These are phyloP conservation scores for Actinomortierella wolfii DNA, from an alignment of 371 early-diverging fungal species.

Conservation along the genomic window DNA sequence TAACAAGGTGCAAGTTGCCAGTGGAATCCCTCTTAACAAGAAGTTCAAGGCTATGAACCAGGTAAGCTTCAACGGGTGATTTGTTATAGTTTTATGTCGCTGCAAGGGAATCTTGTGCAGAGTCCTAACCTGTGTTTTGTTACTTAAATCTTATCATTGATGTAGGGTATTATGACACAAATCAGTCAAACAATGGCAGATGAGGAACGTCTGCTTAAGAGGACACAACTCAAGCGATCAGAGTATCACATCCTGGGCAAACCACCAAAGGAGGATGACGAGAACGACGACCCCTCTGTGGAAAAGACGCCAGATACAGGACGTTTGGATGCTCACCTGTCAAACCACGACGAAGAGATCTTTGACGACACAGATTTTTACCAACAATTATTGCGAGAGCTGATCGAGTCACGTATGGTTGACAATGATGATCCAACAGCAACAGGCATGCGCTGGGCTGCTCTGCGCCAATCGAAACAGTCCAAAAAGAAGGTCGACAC, in stretches of 20 bases:
- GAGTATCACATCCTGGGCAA: constrained; percentile 66
- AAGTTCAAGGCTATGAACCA: constrained; percentile 96
- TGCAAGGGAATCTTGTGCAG: neutral
- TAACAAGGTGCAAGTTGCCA: constrained; percentile 81
- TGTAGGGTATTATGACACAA: constrained; percentile 72
- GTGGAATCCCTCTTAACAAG: constrained; percentile 73
- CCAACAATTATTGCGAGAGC: constrained; percentile 87
- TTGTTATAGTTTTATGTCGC: neutral
- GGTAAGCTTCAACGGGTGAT: constrained; percentile 23
- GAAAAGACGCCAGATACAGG: constrained; percentile 26
- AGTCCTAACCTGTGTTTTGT: neutral
- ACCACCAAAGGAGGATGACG: constrained; percentile 24
- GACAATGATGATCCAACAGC: constrained; percentile 84
- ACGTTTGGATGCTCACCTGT: constrained; percentile 65
- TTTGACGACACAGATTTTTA: constrained; percentile 97
- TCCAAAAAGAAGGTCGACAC: constrained; percentile 85
- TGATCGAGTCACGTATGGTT: constrained; percentile 91
- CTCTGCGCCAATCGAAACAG: constrained; percentile 70
- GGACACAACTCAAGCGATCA: constrained; percentile 82
- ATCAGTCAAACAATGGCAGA: constrained; percentile 75
- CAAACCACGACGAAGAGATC: constrained; percentile 81
- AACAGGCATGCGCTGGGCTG: constrained; percentile 83
- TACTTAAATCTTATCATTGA: no score
- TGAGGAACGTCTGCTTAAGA: constrained; percentile 77
- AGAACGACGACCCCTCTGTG: constrained; percentile 22